Conservation (phyloP, 208 protist species). For the Leishmania braziliensis region DNA sequence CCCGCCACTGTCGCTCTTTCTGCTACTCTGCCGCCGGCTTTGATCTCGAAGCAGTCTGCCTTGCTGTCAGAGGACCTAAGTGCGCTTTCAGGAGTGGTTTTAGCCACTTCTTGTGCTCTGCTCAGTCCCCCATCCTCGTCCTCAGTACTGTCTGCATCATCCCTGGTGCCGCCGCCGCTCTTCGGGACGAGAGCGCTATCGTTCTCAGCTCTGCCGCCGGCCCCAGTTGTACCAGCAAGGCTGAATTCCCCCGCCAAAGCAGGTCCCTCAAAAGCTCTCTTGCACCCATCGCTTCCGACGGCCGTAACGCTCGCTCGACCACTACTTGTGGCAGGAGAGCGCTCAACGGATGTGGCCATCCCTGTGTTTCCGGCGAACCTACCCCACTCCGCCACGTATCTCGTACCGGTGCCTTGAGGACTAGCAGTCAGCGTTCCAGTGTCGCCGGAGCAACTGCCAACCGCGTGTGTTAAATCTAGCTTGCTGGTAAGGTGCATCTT, state of each 20-base stretch:
- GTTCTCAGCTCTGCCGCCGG: neutral
- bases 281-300: neutral
- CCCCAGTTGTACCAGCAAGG: neutral
- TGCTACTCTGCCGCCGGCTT: neutral
- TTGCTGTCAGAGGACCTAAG: no score
- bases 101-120: neutral
- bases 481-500: neutral
- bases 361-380: no score
- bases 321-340: neutral
- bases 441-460: neutral
- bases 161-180: neutral
- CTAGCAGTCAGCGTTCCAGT: neutral
- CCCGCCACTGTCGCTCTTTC: neutral
- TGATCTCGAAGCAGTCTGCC: no score
- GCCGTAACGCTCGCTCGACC: neutral
- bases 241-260: no score
- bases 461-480: neutral
- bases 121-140: neutral
- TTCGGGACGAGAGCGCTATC: neutral
- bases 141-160: neutral
- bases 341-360: neutral
- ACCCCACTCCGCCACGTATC: neutral
- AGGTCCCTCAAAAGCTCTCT: no score
- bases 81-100: neutral
- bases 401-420: neutral